phyloP scores from a whole-genome alignment of 2,329 filamentous ascomycete species.

The Alternaria sp. region DNA sequence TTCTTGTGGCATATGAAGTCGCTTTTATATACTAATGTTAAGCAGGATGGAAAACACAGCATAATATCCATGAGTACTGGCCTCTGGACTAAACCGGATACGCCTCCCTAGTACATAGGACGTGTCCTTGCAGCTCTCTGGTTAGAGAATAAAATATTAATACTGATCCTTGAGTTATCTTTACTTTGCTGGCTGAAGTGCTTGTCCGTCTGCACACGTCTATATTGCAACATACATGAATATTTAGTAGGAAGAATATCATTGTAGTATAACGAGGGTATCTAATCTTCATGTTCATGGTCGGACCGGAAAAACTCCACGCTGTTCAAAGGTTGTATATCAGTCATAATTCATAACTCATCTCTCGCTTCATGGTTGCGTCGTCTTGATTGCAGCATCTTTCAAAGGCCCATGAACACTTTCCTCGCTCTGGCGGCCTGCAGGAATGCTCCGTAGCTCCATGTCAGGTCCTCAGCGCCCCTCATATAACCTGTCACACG shows the following conservation, averaged over 20 bases:
- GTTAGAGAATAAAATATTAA: background rate
- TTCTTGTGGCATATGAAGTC: background rate
- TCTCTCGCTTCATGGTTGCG: background rate
- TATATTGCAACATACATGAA: background rate
- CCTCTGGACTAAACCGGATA: constrained; percentile 18
- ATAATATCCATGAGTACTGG: constrained; percentile 28
- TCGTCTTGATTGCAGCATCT: background rate
- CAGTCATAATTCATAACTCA: constrained; percentile 21
- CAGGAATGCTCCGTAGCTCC: constrained; percentile 57
- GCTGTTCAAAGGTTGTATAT: constrained; percentile 1
- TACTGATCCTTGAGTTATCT: background rate
- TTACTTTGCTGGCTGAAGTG: background rate
- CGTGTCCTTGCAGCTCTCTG: background rate
- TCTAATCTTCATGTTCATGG: background rate
- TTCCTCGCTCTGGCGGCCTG: constrained; percentile 51
- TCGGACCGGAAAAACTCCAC: background rate
- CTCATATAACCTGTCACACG: constrained; percentile 50
- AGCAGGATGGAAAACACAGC: constrained; percentile 17
- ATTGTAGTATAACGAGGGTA: constrained; percentile 12
- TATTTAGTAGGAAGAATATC: background rate
- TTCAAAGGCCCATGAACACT: constrained; percentile 15
- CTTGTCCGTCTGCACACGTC: accelerated
- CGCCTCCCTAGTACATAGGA: no score
- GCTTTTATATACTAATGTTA: background rate
- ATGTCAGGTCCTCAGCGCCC: constrained; percentile 56